Evolutionary conservation across 345 rosid genomes (phyloP).

Genomic region (Salix arbutifolia): DNA sequence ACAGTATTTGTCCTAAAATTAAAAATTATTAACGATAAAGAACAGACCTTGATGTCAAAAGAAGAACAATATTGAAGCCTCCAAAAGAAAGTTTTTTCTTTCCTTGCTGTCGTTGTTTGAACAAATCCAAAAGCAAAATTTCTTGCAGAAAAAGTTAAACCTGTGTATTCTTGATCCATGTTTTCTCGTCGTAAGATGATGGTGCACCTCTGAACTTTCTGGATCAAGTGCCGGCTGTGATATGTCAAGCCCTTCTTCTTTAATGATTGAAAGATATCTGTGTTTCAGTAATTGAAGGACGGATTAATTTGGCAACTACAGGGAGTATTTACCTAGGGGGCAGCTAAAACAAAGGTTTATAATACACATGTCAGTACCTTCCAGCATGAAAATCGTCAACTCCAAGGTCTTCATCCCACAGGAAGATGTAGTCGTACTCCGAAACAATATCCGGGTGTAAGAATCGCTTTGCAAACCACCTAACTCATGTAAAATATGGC

Average conservation of each 20-base stretch:
- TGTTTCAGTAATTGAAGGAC: constrained; percentile 2
- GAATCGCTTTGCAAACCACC: constrained; percentile 94
- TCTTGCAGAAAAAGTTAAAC: constrained; percentile 18
- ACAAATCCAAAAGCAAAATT: not conserved
- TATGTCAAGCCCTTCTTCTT: constrained; percentile 74
- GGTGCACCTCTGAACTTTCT: constrained; percentile 48
- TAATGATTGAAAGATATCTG: constrained; percentile 64
- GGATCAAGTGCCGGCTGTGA: constrained; percentile 86
- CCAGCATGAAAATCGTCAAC: constrained; percentile 41
- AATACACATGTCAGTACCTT: constrained; percentile 28
- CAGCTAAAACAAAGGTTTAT: too few relatives aligned
- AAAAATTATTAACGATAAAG: too few relatives aligned
- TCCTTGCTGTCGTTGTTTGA: too few relatives aligned
- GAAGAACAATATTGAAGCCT: too few relatives aligned
- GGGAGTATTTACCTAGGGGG: too few relatives aligned
- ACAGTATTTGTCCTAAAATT: not conserved
- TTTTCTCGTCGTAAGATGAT: constrained; percentile 52
- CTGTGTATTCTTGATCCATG: constrained; percentile 54
- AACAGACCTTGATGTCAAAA: too few relatives aligned
- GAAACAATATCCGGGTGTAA: constrained; percentile 57
- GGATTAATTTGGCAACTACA: too few relatives aligned
- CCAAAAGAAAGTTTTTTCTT: too few relatives aligned
- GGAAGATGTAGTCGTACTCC: constrained; percentile 46
- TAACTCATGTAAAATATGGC: constrained; percentile 10
- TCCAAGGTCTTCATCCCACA: constrained; percentile 70